Base-by-base conservation (phyloP, 1,284 basidiomycete species). In the Coniferiporia weirii region DNA sequence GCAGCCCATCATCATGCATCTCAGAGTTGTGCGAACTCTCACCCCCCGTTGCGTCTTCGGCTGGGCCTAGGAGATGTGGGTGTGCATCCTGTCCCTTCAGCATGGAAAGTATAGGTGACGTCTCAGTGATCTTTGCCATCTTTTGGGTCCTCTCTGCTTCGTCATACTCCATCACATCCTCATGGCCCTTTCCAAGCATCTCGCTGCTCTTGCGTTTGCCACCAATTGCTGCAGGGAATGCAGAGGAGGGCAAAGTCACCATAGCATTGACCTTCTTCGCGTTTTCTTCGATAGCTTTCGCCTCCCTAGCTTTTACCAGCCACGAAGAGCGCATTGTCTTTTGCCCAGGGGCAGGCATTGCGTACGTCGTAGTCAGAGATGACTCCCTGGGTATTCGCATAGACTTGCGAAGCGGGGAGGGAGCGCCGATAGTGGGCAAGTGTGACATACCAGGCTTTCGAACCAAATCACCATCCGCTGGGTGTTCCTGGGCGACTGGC, bases 271-370 rank as follows among this genome's bases (percentile, higher is more conserved):
- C 44, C 52, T 79, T 78, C 66, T 78, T 81, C 3, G 67, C 69
- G 12, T 76, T 75, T 36, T 72, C 75, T 64, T 88, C 88, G 66
- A 85, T 70, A 4, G 87, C 85, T 65, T 89, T 90, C 20, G 79
- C 84, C 67, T 90, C 88, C 46, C 87, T 78, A 12, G 84, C 86
- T 65, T 87, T 89, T 68, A 80, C 82, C 57, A 91, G 69, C 89
- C 89, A 91, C 0, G 89, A 91, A 12, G 86, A 84, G 27, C 89
- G 81, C 10, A 72, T 75, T 17, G 71, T 63, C 7, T 73, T 73
- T 48, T 74, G 72, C 5, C 80, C 77, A 52, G 77, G 78, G 1
- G 79, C 76, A 3, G 56, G 20, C 15, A 45, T 35, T 32, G 70
- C 68, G 15, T 61, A 62, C 17, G 52, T 62, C 19, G 62, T 47